Base-by-base conservation (phyloP, 331 rosid species). In the Phaseolus coccineus region DNA sequence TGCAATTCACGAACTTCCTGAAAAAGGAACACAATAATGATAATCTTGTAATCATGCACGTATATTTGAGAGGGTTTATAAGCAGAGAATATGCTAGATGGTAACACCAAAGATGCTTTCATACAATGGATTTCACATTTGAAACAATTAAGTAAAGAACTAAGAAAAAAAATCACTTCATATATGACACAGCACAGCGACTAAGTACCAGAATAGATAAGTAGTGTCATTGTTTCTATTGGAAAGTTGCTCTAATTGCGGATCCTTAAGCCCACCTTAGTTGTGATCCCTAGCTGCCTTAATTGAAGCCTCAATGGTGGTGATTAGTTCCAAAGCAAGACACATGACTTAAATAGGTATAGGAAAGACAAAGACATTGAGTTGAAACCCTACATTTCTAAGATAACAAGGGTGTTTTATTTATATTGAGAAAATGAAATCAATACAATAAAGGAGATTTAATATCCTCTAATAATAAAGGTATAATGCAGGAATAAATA, bases 1-100 rank as follows among this genome's bases (percentile, higher is more conserved):
- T 91, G 98, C 87, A 95, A 83, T 81, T 95, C 99, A 37, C 98
- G 97, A 80, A 93, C 85, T 89, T 95, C 99, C 99, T 95, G 61
- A 80, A 74, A 64, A 50, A 28, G 11, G 73, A 39, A n/a, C 42
- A 37, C 6, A 37, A 37, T 5, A 27, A 62, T 24, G 28, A 51
- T 30, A 79, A 73, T 81, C 68, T 62, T 79, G 24, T 11, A 42
- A 58, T 63, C 78, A 71, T 68, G 51, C 66, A 76, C 47, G 63
- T 37, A 55, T 47, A 39, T 31, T n/a, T 57, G 47, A 46, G 13
- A 53, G 50, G 27, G 48, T 53, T 47, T 55, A 74, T 64, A 69
- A 55, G 57, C 24, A 67, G 30, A 62, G 55, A 39, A 13, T 2
- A 28, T 15, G 22, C 12, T 74, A 70, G 31, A 62, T 39, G 27